Evolutionary conservation across 1,284 basidiomycete species (phyloP).

Genomic region (Pseudozyma pruni): DNA sequence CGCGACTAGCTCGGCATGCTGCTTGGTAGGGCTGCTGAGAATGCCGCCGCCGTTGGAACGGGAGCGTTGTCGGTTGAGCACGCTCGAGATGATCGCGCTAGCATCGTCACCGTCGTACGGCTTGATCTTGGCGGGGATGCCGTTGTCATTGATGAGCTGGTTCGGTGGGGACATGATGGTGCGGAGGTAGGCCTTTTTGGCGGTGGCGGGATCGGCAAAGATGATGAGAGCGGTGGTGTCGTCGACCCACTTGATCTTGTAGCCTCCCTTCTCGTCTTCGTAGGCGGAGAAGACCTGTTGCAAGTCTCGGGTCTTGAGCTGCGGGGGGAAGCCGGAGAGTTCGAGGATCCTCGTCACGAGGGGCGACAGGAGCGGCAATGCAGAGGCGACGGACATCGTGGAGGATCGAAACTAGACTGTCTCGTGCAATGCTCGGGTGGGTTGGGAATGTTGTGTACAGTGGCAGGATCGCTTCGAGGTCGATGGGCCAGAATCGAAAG

Average conservation of each 20-base stretch:
- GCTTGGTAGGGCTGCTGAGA: slow-evolving; percentile 38
- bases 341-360: slow-evolving; percentile 94
- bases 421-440: too few relatives aligned
- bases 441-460: too few relatives aligned
- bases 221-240: slow-evolving; percentile 95
- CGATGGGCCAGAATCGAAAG: too few relatives aligned
- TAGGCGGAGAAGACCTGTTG: slow-evolving; percentile 89
- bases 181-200: slow-evolving; percentile 93
- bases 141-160: slow-evolving; percentile 70
- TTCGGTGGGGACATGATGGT: slow-evolving; percentile 76
- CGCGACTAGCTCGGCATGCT: slow-evolving; percentile 27
- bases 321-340: slow-evolving; percentile 88
- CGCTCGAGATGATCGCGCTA: slow-evolving; percentile 85
- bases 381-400: slow-evolving; percentile 41
- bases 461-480: too few relatives aligned
- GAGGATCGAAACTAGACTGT: not conserved
- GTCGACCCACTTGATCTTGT: slow-evolving; percentile 99
- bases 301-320: slow-evolving; percentile 96
- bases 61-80: slow-evolving; percentile 73
- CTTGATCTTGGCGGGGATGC: slow-evolving; percentile 74
- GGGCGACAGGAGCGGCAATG: slow-evolving; percentile 74
- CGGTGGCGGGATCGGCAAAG: slow-evolving; percentile 76
- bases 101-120: slow-evolving; percentile 96
- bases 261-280: slow-evolving; percentile 86
- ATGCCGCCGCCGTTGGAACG: slow-evolving; percentile 55